Evolutionary conservation across 371 early-diverging fungal species (phyloP).

Genomic region (Actinomucor elegans): DNA sequence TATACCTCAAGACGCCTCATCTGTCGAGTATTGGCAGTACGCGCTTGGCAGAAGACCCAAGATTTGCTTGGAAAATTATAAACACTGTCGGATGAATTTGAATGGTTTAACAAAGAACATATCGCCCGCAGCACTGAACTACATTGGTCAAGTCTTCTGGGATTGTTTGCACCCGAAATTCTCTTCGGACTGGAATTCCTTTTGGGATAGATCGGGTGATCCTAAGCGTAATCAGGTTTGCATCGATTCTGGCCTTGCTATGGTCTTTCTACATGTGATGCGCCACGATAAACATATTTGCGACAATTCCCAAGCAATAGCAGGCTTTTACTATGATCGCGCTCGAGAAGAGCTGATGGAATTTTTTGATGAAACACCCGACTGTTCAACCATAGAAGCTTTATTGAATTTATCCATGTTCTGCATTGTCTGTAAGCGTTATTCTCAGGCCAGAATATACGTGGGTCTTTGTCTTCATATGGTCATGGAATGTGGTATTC

Average conservation of each 20-base stretch:
- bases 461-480: constrained; percentile 30
- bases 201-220: constrained; percentile 34
- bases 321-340: constrained; percentile 34
- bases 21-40: constrained; percentile 23
- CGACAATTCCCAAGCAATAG: constrained; percentile 26
- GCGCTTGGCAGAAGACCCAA: constrained; percentile 17
- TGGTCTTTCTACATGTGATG: constrained; percentile 35
- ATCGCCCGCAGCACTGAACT: constrained; percentile 24
- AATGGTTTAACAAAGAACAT: constrained; percentile 24
- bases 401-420: constrained; percentile 32
- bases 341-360: constrained; percentile 31
- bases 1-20: constrained; percentile 9
- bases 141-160: constrained; percentile 33
- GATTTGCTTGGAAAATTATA: constrained; percentile 22
- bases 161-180: constrained; percentile 40
- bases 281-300: constrained; percentile 33
- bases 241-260: constrained; percentile 32
- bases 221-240: constrained; percentile 29
- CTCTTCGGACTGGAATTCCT: constrained; percentile 28
- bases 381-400: constrained; percentile 29
- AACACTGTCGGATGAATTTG: constrained; percentile 21
- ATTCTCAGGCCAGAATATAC: constrained; percentile 33
- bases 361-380: constrained; percentile 34
- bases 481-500: constrained; percentile 21
- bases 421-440: constrained; percentile 26